Evolutionary conservation across 129 eudicot species (phyloP), one percentile per base, ranked within the genome.

Genomic region (Flaveria bidentis): DNA sequence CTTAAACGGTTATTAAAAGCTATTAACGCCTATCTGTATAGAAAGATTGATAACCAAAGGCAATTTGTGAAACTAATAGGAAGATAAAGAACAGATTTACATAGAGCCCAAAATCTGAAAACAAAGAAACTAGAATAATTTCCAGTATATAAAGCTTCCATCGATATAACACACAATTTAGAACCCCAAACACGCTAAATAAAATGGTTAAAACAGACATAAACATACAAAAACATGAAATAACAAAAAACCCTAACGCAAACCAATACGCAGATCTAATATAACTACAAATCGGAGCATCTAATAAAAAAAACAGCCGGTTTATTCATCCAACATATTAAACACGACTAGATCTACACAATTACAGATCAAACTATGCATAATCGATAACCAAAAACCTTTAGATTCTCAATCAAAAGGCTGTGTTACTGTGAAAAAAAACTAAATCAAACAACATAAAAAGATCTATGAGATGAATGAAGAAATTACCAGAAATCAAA

Each of bases 401-500:
- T 61, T 47, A 78, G 3, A 6, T 44, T 42, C 9, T 4, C 57
- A 28, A 50, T 49, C 13, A 28, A 36, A 30, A 14, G 5, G 17
- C 18, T n/a, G 14, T 58, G 13, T 39, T 56, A 45, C 9, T 25
- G 9, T 1, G 8, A 25, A 78, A 20, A 44, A 23, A 26, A 11
- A 18, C 42, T 45, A 61, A 76, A 76, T 65, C 42, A 47, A 33
- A 55, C 12, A 44, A 65, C 4, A 33, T 12, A 61, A 22, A 30
- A 18, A 8, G 13, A 71, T 70, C 2, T 26, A 44, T 16, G 17
- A 17, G 14, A 20, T 18, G 2, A 22, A 50, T 9, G 2, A 33
- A 26, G 45, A 65, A 45, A 15, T 33, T 88, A 88, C 90, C 93
- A 45, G 86, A 66, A 52, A 85, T 66, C 51, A 88, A 79, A 74